Conservation (phyloP, 139 green algal genomes). For the Axilococcus clingmanii region DNA sequence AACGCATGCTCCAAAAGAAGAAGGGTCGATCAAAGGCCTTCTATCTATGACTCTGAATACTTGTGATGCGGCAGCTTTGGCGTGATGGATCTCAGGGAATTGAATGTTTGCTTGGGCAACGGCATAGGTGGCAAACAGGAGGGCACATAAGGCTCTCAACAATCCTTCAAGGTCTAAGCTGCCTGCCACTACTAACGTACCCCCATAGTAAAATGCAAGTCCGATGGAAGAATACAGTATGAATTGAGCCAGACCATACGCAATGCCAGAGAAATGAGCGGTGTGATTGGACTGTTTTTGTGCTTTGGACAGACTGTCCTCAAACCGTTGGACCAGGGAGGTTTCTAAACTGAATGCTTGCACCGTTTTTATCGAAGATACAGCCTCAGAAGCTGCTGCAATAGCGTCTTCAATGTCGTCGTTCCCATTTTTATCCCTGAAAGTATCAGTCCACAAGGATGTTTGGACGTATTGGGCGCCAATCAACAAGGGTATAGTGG, state of each 20-base stretch:
- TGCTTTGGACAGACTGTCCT: too few relatives aligned
- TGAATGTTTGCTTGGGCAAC: slow-evolving; percentile 38
- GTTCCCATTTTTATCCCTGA: too few relatives aligned
- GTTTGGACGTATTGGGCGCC: slow-evolving; percentile 1
- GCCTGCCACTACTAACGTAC: not conserved
- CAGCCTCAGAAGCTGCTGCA: not conserved
- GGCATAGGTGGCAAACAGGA: slow-evolving; percentile 55
- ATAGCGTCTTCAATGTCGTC: too few relatives aligned
- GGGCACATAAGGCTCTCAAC: slow-evolving; percentile 48
- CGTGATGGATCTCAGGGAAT: slow-evolving; percentile 66
- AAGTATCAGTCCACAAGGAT: too few relatives aligned
- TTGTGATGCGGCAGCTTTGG: slow-evolving; percentile 34
- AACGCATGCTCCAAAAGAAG: slow-evolving; percentile 16
- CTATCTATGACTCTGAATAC: slow-evolving; percentile 77
- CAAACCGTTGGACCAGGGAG: not conserved
- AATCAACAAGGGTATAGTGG: not conserved
- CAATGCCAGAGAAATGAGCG: not conserved
- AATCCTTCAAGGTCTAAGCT: not conserved
- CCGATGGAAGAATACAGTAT: not conserved
- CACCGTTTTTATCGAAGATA: not conserved
- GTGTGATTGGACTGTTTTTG: too few relatives aligned
- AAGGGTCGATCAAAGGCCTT: slow-evolving; percentile 45
- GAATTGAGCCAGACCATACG: slow-evolving; percentile 1
- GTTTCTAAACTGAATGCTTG: not conserved
- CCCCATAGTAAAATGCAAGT: slow-evolving; percentile 3